Base-by-base conservation (phyloP, 2,329 filamentous ascomycete species). In the Alternaria triticina region DNA sequence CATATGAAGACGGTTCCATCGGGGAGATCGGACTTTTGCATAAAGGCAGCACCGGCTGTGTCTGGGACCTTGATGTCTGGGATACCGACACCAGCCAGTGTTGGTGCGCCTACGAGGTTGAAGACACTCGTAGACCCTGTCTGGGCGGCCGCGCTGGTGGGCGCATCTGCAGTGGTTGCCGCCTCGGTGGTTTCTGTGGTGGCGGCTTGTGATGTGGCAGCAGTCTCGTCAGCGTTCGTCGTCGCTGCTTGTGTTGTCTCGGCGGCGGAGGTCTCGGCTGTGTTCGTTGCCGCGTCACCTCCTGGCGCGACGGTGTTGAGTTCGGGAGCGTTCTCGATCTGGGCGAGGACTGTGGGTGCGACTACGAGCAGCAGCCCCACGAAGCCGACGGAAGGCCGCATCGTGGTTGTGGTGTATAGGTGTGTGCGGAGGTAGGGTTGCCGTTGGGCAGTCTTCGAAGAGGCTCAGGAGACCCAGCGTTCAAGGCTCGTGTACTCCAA, bases 1-100 rank as follows among this genome's bases (percentile, higher is more conserved):
- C 90, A 91, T 73, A 99, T 99, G 83, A 99, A 99, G 62, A 99
- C 91, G 5, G 95, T 97, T 58, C 96, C 96, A 74, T 98, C 92
- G 3, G 96, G 96, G 11, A 94, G 85, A 57, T 82, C 90, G 1
- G 94, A 96, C 74, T 90, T 89, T 76, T 94, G 90, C 93, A 98
- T 97, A 78, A 93, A 99, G 15, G 95, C 94, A 6, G 96, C 96
- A 74, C 91, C 88, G 43, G 87, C 86, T 4, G 92, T 97, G 25
- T 94, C 91, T 8, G 96, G 96, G 3, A 98, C 90, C 25, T 89
- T 87, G 5, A 93, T 85, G 1, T 91, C 82, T 6, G 94, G 92
- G 68, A 88, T 87, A 68, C 84, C 86, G 54, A 83, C 82, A 67
- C 86, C 87, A 8, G 85, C 82, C 49, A 89, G 81, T 40, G 84